Percentiles rank a stretch among this genome's conserved stretches.
Conservation (phyloP, 177 flowering plant species). For the Viscum album region DNA sequence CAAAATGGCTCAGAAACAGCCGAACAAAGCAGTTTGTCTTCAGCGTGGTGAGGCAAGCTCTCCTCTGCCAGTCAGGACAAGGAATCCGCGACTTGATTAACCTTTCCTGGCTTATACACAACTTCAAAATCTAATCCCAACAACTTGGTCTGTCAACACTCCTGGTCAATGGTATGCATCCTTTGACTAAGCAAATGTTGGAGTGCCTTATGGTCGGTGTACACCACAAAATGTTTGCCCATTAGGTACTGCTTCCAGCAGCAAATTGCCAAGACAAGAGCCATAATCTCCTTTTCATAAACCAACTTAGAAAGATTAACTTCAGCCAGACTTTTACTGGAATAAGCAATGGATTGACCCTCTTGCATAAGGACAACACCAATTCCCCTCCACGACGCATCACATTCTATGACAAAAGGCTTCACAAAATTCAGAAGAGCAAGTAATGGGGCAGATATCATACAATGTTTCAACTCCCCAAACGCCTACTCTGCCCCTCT, state of each 20-base stretch:
- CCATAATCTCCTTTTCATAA: conserved; percentile 11
- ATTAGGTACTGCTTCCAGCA: conserved; percentile 8
- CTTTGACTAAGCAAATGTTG: not conserved
- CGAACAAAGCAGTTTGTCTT: too few relatives aligned
- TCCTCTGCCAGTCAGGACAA: not conserved
- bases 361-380: conserved; percentile 12
- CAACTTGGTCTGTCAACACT: not conserved
- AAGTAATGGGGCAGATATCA: not conserved
- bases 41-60: too few relatives aligned
- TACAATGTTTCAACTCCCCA: not conserved
- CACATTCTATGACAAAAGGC: not conserved
- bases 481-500: not conserved
- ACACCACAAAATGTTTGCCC: not conserved
- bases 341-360: not conserved
- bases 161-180: not conserved
- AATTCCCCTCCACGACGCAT: conserved; percentile 3
- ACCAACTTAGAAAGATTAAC: not conserved
- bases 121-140: not conserved
- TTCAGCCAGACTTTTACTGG: not conserved
- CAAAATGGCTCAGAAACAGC: too few relatives aligned
- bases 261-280: not conserved
- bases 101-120: not conserved
- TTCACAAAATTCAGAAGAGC: conserved; percentile 7
- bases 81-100: not conserved
- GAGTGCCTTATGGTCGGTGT: conserved; percentile 7